phyloP scores from a whole-genome alignment of 2,329 filamentous ascomycete genomes.

The Bipolaris zeicola region DNA sequence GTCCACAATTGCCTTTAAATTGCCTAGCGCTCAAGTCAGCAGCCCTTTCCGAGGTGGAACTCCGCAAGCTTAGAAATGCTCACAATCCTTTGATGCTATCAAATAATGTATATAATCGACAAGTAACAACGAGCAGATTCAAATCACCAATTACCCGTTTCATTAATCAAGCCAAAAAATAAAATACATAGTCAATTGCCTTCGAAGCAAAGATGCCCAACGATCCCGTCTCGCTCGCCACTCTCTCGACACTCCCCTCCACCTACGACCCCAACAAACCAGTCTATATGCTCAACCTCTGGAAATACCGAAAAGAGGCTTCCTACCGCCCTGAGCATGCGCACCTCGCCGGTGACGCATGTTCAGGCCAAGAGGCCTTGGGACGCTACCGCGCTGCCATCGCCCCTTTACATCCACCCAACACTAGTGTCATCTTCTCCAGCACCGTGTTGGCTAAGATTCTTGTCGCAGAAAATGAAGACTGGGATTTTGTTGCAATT shows the following conservation, averaged over 20 bases:
- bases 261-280: slow-evolving; percentile 17
- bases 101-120: neutral
- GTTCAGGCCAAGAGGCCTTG: slow-evolving; percentile 21
- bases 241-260: neutral
- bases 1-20: neutral
- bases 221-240: neutral
- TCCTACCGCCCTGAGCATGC: slow-evolving; percentile 13
- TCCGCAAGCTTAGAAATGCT: neutral
- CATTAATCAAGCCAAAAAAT: neutral
- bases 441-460: neutral
- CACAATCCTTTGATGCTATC: too few relatives aligned
- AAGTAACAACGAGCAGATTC: too few relatives aligned
- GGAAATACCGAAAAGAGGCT: neutral
- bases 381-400: slow-evolving; percentile 17
- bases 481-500: neutral
- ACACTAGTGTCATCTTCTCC: slow-evolving; percentile 6
- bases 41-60: slow-evolving; percentile 1
- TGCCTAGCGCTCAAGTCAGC: neutral
- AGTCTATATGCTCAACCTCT: slow-evolving; percentile 30
- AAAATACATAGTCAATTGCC: neutral
- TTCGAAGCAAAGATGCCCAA: neutral
- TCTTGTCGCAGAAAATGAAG: neutral
- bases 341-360: slow-evolving; percentile 4
- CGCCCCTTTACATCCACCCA: slow-evolving; percentile 9
- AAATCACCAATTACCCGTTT: neutral